phyloP scores from a whole-genome alignment of 1,284 basidiomycete genomes.

The Crepidotus sp. region DNA sequence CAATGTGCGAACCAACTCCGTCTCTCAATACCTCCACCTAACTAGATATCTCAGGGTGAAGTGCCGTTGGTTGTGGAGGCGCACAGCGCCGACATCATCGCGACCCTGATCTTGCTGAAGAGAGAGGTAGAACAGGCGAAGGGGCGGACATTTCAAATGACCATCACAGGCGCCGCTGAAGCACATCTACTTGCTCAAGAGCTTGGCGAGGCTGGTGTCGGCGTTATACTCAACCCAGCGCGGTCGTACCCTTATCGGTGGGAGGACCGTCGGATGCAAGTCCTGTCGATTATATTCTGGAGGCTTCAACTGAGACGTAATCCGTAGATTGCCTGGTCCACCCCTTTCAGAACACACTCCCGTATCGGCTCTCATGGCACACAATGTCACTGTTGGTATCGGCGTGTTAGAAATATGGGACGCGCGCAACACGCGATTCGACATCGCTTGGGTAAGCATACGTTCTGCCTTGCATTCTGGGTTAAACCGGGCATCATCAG shows the following conservation, averaged over 20 bases:
- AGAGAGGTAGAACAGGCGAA: slow-evolving; percentile 51
- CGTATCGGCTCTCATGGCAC: slow-evolving; percentile 39
- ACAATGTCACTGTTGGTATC: slow-evolving; percentile 60
- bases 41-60: slow-evolving; percentile 25
- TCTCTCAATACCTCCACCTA: background rate
- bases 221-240: slow-evolving; percentile 56
- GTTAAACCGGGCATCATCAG: slow-evolving; percentile 19
- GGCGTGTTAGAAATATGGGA: slow-evolving; percentile 51
- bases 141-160: slow-evolving; percentile 39
- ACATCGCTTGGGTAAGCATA: slow-evolving; percentile 42
- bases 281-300: too few relatives aligned
- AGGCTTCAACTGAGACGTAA: background rate
- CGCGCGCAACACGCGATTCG: slow-evolving; percentile 53
- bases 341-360: slow-evolving; percentile 51
- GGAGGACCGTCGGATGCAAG: slow-evolving; percentile 23
- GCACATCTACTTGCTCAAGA: slow-evolving; percentile 70
- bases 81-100: slow-evolving; percentile 66
- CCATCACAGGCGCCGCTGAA: slow-evolving; percentile 64
- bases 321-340: slow-evolving; percentile 47
- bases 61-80: slow-evolving; percentile 49
- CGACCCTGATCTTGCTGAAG: slow-evolving; percentile 71
- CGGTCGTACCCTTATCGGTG: slow-evolving; percentile 58
- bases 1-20: background rate
- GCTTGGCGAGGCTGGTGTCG: slow-evolving; percentile 60
- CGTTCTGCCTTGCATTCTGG: background rate